Base-by-base conservation (phyloP, 2,329 filamentous ascomycete genomes). In the Penicillium sp. region DNA sequence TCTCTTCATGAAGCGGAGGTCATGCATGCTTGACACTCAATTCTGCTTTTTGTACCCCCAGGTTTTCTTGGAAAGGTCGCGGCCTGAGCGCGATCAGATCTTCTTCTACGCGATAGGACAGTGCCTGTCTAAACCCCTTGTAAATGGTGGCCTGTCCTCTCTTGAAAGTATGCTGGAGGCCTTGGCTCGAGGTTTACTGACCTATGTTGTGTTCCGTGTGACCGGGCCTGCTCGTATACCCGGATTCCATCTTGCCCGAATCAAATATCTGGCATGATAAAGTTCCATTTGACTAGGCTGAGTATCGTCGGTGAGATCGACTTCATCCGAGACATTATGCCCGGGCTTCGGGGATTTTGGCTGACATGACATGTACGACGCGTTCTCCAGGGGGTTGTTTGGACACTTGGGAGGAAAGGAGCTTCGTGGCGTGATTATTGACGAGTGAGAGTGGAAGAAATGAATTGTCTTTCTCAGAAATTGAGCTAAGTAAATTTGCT, bases 81-180 rank as follows among this genome's bases (percentile, higher is more conserved):
- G 37, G 26, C 38, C 64, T 54, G 59, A 64, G 62, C 62, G 59
- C 55, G 59, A 64, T 61, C 62, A 57, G 53, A 50, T 64, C 62
- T 37, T 45, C 26, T n/a, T 28, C 37, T 17, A 30, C n/a, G 1
- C 9, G 33, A 42, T 51, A 22, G 5, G 19, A 19, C 17, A 19
- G 26, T 2, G 7, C 37, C 22, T 17, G 24, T 33, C 22, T 17
- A 24, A 56, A 17, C 33, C 12, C 33, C 33, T 15, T 40, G 45
- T 49, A 28, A 30, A 49, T 26, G 19, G 45, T 30, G 45, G 45
- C 45, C 45, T 49, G 45, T 9, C 37, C 12, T 45, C 17, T 51
- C 22, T 22, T 1, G 15, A 22, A 15, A 33, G 15, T 7, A 24
- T 2, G 17, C 2, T 8, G 35, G 19, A 35, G 8, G 26, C 15